phyloP scores from a whole-genome alignment of 306 rosid species.

The Hippophae rhamnoides region DNA sequence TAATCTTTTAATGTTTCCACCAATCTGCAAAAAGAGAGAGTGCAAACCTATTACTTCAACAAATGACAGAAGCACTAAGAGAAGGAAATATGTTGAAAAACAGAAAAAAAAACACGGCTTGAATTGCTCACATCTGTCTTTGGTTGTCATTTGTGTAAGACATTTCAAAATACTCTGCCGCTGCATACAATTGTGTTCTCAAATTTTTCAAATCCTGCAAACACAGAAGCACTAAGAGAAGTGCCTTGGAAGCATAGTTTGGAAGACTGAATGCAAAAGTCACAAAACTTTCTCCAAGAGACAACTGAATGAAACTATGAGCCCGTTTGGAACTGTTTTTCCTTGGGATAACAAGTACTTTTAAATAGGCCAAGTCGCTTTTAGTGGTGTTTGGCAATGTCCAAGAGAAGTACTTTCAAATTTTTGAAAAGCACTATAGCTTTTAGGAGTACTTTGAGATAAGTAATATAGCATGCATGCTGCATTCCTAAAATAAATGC shows the following conservation, averaged over 20 bases:
- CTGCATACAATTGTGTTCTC: slow-evolving; percentile 84
- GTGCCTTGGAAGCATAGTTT: slow-evolving; percentile 7
- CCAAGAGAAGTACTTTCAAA: too few species aligned
- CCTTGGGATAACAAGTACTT: too few species aligned
- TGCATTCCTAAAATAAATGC: too few species aligned
- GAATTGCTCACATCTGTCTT: slow-evolving; percentile 67
- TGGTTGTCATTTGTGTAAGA: slow-evolving; percentile 93
- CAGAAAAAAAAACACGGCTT: slow-evolving; percentile 7
- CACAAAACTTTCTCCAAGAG: not conserved
- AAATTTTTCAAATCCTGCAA: slow-evolving; percentile 88
- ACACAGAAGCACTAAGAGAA: slow-evolving; percentile 14
- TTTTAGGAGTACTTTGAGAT: too few species aligned
- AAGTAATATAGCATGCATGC: too few species aligned
- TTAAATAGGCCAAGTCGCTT: too few species aligned
- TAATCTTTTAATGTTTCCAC: too few species aligned
- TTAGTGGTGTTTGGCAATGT: too few species aligned
- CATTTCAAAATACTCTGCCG: slow-evolving; percentile 93
- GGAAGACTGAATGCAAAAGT: not conserved
- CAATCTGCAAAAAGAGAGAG: too few species aligned
- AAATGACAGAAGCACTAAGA: not conserved
- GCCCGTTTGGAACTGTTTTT: too few species aligned
- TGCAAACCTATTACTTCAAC: slow-evolving; percentile 1
- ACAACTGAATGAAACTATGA: not conserved
- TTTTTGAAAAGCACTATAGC: too few species aligned
- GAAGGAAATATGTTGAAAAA: slow-evolving; percentile 3